Evolutionary conservation across 495 filamentous ascomycete genomes (phyloP).

Genomic region (Extremus antarcticus): DNA sequence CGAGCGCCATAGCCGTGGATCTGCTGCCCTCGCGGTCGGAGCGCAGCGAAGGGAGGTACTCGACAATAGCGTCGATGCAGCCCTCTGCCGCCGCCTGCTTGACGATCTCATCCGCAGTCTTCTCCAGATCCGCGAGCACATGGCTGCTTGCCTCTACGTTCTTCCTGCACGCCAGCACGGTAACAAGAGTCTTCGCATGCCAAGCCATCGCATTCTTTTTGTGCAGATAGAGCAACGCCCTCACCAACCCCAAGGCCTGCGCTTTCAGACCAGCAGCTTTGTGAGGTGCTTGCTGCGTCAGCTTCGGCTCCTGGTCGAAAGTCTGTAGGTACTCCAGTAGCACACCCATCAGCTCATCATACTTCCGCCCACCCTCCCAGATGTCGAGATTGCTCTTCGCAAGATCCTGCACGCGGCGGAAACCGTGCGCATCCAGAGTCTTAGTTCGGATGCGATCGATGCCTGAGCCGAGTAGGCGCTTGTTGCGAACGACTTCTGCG

Average conservation of each 20-base stretch:
- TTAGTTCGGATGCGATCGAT: slow-evolving; percentile 60
- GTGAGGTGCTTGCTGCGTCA: slow-evolving; percentile 22
- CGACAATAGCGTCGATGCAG: slow-evolving; percentile 43
- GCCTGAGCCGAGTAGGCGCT: slow-evolving; percentile 60
- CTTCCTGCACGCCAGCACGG: slow-evolving; percentile 54
- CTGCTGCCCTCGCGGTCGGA: slow-evolving; percentile 4
- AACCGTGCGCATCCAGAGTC: slow-evolving; percentile 73
- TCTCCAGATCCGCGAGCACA: slow-evolving; percentile 47
- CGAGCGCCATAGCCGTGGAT: slow-evolving; percentile 15
- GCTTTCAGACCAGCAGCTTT: slow-evolving; percentile 68
- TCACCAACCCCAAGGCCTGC: slow-evolving; percentile 71
- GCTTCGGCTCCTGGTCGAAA: slow-evolving; percentile 27
- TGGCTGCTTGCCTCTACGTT: slow-evolving; percentile 43
- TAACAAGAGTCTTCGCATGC: slow-evolving; percentile 52
- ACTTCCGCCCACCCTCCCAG: slow-evolving; percentile 45
- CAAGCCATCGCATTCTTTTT: slow-evolving; percentile 52
- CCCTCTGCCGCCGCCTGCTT: slow-evolving; percentile 35
- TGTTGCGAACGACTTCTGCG: slow-evolving; percentile 32
- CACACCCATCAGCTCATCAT: slow-evolving; percentile 60
- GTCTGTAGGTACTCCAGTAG: slow-evolving; percentile 59
- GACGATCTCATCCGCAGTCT: slow-evolving; percentile 45
- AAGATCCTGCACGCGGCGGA: slow-evolving; percentile 75
- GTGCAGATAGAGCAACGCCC: slow-evolving; percentile 60
- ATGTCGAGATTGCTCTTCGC: slow-evolving; percentile 59
- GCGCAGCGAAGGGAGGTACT: slow-evolving; percentile 25